A percentile compares a stretch with the other conserved stretches of the same genome.
Conservation (phyloP, 805 yeast genomes). For the Candida orba region DNA sequence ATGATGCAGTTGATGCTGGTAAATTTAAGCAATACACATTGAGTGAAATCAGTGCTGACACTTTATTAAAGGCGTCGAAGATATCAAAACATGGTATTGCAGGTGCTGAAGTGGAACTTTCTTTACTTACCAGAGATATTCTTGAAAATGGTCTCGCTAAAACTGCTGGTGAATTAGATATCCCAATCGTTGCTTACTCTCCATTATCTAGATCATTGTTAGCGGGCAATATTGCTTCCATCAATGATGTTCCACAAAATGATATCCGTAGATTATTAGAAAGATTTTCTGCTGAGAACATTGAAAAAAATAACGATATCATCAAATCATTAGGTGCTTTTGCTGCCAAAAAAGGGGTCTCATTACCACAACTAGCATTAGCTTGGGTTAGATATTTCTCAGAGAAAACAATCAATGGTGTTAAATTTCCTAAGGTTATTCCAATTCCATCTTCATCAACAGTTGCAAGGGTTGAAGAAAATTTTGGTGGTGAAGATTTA, state of each 20-base stretch:
- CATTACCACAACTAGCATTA: constrained; percentile 63
- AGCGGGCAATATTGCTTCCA: constrained; percentile 49
- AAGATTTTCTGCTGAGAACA: constrained; percentile 52
- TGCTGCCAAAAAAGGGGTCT: constrained; percentile 38
- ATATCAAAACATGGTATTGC: constrained; percentile 46
- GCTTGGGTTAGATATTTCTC: constrained; percentile 52
- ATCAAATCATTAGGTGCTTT: constrained; percentile 41
- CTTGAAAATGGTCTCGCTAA: constrained; percentile 56
- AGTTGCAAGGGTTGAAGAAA: constrained; percentile 51
- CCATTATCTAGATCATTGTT: constrained; percentile 78
- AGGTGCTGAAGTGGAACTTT: constrained; percentile 73
- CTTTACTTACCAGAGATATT: constrained; percentile 61
- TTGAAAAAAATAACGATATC: constrained; percentile 47
- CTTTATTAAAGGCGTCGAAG: constrained; percentile 51
- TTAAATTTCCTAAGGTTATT: constrained; percentile 45
- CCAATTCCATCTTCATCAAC: constrained; percentile 81
- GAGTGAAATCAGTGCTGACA: constrained; percentile 60
- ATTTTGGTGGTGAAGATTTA: constrained; percentile 41
- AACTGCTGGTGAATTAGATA: constrained; percentile 45
- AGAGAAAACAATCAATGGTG: constrained; percentile 15
- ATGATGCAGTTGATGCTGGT: constrained; percentile 55
- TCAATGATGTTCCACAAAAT: constrained; percentile 43
- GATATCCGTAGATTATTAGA: constrained; percentile 49
- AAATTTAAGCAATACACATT: constrained; percentile 63
- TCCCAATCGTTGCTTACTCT: constrained; percentile 74